Conservation (phyloP, 768 basidiomycete genomes). For the Neoboletus brunneissimus region DNA sequence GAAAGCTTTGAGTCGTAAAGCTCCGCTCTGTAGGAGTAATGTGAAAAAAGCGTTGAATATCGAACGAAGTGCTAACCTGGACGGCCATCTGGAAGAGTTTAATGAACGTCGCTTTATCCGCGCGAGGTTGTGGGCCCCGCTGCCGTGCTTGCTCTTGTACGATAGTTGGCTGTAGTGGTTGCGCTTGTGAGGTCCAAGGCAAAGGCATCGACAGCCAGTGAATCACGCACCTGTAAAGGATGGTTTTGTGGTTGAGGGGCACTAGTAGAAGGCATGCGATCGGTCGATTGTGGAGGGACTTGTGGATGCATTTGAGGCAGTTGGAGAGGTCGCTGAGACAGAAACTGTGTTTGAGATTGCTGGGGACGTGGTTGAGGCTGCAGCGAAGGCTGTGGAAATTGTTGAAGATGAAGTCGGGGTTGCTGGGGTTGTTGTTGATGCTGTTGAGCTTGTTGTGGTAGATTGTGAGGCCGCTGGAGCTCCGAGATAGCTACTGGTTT, state of each 20-base stretch:
- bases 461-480: neutral
- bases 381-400: neutral
- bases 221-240: slow-evolving; percentile 1
- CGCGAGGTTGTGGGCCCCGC: neutral
- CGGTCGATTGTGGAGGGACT: neutral
- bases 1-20: slow-evolving; percentile 10
- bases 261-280: neutral
- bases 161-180: neutral
- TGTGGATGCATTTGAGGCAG: neutral
- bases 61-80: slow-evolving; percentile 16
- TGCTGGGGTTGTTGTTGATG: neutral
- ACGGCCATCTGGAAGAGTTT: slow-evolving; percentile 21
- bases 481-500: neutral
- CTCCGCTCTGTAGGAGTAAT: slow-evolving; percentile 13
- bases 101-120: slow-evolving; percentile 18
- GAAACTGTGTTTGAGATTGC: neutral
- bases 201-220: neutral
- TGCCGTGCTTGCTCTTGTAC: slow-evolving; percentile 11
- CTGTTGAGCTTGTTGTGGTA: slow-evolving; percentile 1
- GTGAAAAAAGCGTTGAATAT: slow-evolving; percentile 4
- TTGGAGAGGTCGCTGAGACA: slow-evolving; percentile 3
- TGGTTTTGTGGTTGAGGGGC: slow-evolving; percentile 2
- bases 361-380: slow-evolving; percentile 2
- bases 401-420: neutral
- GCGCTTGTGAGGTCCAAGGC: neutral